These are phyloP conservation scores for Aspergillus sp. DNA, from an alignment of 2,329 filamentous ascomycete species.

Conservation along the genomic window DNA sequence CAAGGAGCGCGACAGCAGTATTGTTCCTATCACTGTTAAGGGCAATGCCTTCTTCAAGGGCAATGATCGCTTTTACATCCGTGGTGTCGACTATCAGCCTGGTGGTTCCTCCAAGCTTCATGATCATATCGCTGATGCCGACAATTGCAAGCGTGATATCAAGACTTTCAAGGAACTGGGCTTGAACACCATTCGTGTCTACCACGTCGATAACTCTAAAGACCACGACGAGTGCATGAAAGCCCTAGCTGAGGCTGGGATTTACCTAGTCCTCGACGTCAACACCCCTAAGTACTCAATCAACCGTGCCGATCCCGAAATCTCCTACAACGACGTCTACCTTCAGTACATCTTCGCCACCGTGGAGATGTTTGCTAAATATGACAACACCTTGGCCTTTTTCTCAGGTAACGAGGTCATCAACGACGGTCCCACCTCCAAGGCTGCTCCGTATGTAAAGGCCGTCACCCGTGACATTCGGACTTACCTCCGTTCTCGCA, in stretches of 20 bases:
- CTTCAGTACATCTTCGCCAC: slow-evolving; percentile 84
- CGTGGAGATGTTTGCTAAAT: slow-evolving; percentile 75
- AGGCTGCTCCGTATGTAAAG: slow-evolving; percentile 69
- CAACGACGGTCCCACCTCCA: slow-evolving; percentile 63
- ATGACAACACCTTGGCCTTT: slow-evolving; percentile 82
- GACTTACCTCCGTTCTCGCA: slow-evolving; percentile 60
- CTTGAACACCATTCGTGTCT: slow-evolving; percentile 87
- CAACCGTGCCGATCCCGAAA: slow-evolving; percentile 67
- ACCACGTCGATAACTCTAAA: slow-evolving; percentile 81
- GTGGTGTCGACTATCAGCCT: slow-evolving; percentile 60
- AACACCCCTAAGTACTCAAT: slow-evolving; percentile 88
- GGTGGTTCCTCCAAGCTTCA: slow-evolving; percentile 58
- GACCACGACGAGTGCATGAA: slow-evolving; percentile 84
- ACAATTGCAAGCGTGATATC: slow-evolving; percentile 73
- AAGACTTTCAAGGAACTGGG: slow-evolving; percentile 77
- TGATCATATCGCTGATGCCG: slow-evolving; percentile 71
- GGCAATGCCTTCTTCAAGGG: slow-evolving; percentile 65
- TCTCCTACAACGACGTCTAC: slow-evolving; percentile 83
- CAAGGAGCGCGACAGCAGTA: slow-evolving; percentile 30
- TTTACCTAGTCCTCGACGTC: slow-evolving; percentile 88
- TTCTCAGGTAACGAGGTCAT: slow-evolving; percentile 80
- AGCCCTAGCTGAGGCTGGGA: slow-evolving; percentile 72
- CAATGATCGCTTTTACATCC: slow-evolving; percentile 51
- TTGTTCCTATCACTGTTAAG: slow-evolving; percentile 58
- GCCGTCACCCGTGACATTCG: slow-evolving; percentile 73